Evolutionary conservation across 352 stramenopile genomes (phyloP).

Genomic region (Hyaloperonospora brassicae): DNA sequence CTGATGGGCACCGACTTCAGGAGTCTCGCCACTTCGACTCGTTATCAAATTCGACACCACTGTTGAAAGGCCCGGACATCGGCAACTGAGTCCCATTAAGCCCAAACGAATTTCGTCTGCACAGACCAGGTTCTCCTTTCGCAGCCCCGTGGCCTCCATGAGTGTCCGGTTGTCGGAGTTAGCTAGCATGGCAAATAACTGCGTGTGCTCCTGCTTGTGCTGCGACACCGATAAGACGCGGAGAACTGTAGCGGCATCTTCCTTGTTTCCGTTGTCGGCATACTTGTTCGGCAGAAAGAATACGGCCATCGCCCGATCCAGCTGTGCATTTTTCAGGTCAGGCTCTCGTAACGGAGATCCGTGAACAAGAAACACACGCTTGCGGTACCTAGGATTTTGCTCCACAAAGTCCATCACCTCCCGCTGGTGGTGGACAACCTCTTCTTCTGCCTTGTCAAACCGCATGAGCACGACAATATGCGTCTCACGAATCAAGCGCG

Average conservation of each 20-base stretch:
- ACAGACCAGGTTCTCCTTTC: slow-evolving; percentile 67
- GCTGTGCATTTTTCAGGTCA: slow-evolving; percentile 50
- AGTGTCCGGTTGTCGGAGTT: slow-evolving; percentile 78
- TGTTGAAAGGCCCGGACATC: slow-evolving; percentile 72
- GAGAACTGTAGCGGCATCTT: slow-evolving; percentile 76
- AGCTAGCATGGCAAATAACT: slow-evolving; percentile 76
- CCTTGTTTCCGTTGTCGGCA: slow-evolving; percentile 62
- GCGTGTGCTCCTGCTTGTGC: slow-evolving; percentile 49
- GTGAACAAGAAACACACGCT: slow-evolving; percentile 76
- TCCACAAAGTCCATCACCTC: slow-evolving; percentile 63
- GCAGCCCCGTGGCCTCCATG: slow-evolving; percentile 65
- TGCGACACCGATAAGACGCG: slow-evolving; percentile 72
- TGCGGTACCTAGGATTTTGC: slow-evolving; percentile 58
- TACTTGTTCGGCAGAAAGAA: slow-evolving; percentile 86
- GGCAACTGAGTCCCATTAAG: slow-evolving; percentile 79
- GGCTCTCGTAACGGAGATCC: slow-evolving; percentile 50
- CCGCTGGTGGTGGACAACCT: slow-evolving; percentile 40
- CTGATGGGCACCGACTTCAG: slow-evolving; percentile 12
- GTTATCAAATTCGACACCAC: slow-evolving; percentile 81
- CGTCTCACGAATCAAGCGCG: slow-evolving; percentile 54
- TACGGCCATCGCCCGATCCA: slow-evolving; percentile 61
- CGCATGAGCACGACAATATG: slow-evolving; percentile 77
- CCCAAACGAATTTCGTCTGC: slow-evolving; percentile 72
- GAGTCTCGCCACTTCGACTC: slow-evolving; percentile 47
- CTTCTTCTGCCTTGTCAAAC: slow-evolving; percentile 49